Conservation (phyloP, 805 yeast species). For the Candida saitoana region DNA sequence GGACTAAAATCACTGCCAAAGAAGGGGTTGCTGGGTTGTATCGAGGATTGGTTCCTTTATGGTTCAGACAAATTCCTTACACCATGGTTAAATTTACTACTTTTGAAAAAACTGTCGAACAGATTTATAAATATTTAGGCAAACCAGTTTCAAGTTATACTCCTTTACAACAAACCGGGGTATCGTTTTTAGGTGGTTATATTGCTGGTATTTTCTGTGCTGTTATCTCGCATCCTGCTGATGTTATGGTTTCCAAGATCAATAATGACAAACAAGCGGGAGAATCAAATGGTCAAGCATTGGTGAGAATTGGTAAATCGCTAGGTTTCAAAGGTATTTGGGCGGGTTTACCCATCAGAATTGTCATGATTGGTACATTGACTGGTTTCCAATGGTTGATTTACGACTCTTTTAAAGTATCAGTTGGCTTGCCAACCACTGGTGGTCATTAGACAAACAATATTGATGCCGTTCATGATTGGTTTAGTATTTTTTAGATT, state of each 20-base stretch:
- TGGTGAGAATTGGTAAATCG: slow-evolving; percentile 66
- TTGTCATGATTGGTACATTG: slow-evolving; percentile 94
- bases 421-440: slow-evolving; percentile 90
- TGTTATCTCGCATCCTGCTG: slow-evolving; percentile 96
- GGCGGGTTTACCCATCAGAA: slow-evolving; percentile 93
- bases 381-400: slow-evolving; percentile 97
- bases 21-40: slow-evolving; percentile 77
- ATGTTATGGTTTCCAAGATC: slow-evolving; percentile 93
- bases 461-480: too few relatives aligned
- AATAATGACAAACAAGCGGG: slow-evolving; percentile 64
- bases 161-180: slow-evolving; percentile 81
- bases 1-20: slow-evolving; percentile 56
- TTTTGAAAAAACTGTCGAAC: slow-evolving; percentile 85
- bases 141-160: slow-evolving; percentile 69
- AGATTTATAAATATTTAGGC: slow-evolving; percentile 71
- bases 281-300: slow-evolving; percentile 65
- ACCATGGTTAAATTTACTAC: slow-evolving; percentile 96
- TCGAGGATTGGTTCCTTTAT: slow-evolving; percentile 85
- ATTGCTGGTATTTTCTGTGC: slow-evolving; percentile 98
- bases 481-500: too few relatives aligned
- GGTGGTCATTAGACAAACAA: slow-evolving; percentile 46
- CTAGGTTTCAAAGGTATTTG: slow-evolving; percentile 91
- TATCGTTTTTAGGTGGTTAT: slow-evolving; percentile 92
- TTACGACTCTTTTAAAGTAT: slow-evolving; percentile 94
- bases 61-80: slow-evolving; percentile 98